Evolutionary conservation across 495 filamentous ascomycete genomes (phyloP).

Genomic region (Acidomyces sp.): DNA sequence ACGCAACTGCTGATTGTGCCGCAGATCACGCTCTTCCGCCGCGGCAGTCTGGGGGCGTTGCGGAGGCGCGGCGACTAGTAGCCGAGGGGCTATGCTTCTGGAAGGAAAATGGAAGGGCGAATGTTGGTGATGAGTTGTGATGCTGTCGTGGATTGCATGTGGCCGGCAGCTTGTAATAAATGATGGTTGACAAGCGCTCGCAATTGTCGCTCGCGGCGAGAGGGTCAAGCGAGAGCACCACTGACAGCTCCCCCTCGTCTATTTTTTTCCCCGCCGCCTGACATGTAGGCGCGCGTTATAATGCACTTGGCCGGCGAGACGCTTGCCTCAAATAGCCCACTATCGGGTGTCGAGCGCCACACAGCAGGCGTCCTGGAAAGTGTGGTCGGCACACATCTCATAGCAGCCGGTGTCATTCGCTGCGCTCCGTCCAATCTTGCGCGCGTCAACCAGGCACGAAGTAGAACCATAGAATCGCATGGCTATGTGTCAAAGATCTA

Average conservation of each 20-base stretch:
- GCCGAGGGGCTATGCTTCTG: no score
- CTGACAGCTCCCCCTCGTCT: no score
- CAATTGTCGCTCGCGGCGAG: background rate
- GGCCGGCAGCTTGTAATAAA: background rate
- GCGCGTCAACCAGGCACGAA: background rate
- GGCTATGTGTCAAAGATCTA: background rate
- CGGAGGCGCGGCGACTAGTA: no score
- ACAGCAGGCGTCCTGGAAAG: background rate
- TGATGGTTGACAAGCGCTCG: background rate
- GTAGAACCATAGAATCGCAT: background rate
- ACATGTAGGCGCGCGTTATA: constrained; percentile 10
- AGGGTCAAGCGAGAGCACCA: background rate
- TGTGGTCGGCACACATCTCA: background rate
- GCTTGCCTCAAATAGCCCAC: constrained; percentile 3
- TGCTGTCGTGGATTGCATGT: no score
- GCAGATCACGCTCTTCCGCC: no score
- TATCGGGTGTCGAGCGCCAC: background rate
- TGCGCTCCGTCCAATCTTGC: background rate
- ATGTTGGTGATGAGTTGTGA: no score
- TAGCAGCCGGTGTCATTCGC: background rate
- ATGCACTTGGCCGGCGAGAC: constrained; percentile 2
- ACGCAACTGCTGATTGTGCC: no score
- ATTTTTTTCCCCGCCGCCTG: no score
- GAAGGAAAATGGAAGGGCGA: no score
- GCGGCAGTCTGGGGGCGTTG: no score